Base-by-base conservation (phyloP, 1,284 basidiomycete species). In the Cutaneotrichosporon arboriforme region DNA sequence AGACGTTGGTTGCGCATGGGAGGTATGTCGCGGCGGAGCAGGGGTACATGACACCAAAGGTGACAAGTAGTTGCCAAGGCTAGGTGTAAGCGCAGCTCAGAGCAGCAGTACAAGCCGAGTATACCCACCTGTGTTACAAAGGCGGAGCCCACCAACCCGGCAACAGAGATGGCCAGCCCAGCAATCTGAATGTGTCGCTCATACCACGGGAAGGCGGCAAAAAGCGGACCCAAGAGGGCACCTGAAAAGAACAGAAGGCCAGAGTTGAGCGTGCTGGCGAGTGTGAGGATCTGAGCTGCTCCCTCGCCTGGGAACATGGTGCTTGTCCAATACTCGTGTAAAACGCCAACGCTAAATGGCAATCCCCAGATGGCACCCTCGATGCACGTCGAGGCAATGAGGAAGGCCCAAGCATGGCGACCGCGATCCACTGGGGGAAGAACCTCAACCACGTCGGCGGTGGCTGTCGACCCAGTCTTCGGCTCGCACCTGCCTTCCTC, bases 291-390 rank as follows among this genome's bases (percentile, higher is more conserved):
- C 10, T 31, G 18, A 39, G 42, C 43, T 1, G 53, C 50, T 2
- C 60, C 65, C 9, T 64, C 57, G 17, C 34, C 35, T 8, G 66
- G 62, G 49, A 76, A 76, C 20, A 72, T 52, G 4, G 46, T 39
- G 13, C n/a, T 31, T n/a, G 31, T 26, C 73, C 73, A 75, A 52
- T 73, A 76, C 35, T 63, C 60, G 52, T 72, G 68, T 37, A 75
- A 61, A 20, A 75, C 64, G 55, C 72, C 72, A 37, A 73, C 64
- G 23, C 65, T 61, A 52, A 67, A 73, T 13, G 69, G 70, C n/a
- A 76, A 48, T 1, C 74, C 74, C 67, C 70, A 76, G 7, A 74
- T 63, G 3, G 70, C 49, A 4, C 63, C 58, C 59, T 76, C 74
- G 23, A 70, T 62, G 7, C 64, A 44, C 1, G 70, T 72, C 0